A percentile compares a stretch with the other conserved stretches of the same genome.
Evolutionary conservation across 2,329 filamentous ascomycete species (phyloP).

Genomic region (Tolypocladium pustulatum): DNA sequence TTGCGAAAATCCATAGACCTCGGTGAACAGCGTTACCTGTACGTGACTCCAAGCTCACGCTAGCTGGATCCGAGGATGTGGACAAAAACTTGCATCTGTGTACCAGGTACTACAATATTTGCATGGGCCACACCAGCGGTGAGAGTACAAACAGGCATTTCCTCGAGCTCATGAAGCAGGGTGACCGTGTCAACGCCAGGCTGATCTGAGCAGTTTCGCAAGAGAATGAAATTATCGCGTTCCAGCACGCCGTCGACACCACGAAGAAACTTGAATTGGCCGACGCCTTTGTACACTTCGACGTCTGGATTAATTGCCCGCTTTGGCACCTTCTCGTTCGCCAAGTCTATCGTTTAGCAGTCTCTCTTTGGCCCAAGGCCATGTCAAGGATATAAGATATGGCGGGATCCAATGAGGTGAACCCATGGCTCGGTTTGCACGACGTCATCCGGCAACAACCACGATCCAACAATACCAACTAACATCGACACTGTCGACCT

Average conservation of each 20-base stretch:
- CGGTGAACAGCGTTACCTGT: too few relatives aligned
- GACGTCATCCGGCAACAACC: neutral
- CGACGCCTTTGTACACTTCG: too few relatives aligned
- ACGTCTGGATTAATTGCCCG: too few relatives aligned
- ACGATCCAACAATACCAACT: too few relatives aligned
- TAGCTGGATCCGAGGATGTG: neutral
- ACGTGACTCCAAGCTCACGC: neutral
- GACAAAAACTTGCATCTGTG: neutral
- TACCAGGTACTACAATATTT: constrained; percentile 4
- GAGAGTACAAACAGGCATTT: neutral
- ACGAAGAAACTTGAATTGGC: too few relatives aligned
- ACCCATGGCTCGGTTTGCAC: neutral
- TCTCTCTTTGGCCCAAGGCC: constrained; percentile 4
- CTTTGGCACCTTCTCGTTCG: constrained; percentile 5
- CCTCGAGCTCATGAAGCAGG: constrained; percentile 3
- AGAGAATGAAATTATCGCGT: too few relatives aligned
- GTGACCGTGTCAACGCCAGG: constrained; percentile 2
- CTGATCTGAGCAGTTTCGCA: too few relatives aligned
- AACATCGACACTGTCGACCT: too few relatives aligned
- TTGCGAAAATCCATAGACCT: too few relatives aligned
- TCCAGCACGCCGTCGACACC: neutral
- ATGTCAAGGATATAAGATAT: neutral
- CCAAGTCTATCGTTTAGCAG: constrained; percentile 4
- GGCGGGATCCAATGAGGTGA: neutral
- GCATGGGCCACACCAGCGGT: neutral